Base-by-base conservation (phyloP, 495 filamentous ascomycete species). In the Clohesyomyces aquaticus region DNA sequence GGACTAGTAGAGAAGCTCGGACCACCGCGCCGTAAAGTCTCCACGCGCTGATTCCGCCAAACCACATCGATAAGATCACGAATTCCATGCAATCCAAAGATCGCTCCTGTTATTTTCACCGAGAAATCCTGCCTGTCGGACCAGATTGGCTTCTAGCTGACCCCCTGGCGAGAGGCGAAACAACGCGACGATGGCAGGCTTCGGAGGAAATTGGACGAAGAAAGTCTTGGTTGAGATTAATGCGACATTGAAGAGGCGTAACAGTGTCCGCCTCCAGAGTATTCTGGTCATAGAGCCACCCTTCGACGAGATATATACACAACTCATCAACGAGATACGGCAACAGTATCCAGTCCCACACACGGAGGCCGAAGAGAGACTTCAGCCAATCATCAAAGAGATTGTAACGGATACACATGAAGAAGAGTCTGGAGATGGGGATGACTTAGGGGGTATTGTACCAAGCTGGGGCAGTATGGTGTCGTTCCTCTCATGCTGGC, bases 401-500 rank as follows among this genome's bases (percentile, higher is more conserved):
- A 73, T 87, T 25, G 79, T 94, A 41, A 75, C 87, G 55, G 77
- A 83, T 19, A 71, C 74, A 74, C 60, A 71, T 86, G 62, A 77
- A 77, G 65, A 77, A 76, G 48, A 79, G 80, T 82, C 85, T 65
- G 84, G 85, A 19, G 83, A 56, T 1, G 32, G 32, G 14, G 32
- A 38, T 38, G 32, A 38, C 32, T 14, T 38, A 6, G 59, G 59
- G 1, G 9, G 42, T 3, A 28, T 38, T 8, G 50, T 62, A 22
- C 22, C 83, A 11, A 79, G 88, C 1, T 94, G 90, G 88, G 80
- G 83, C 0, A 82, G 86, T 0, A 93, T 96, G 69, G 78, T 85
- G 29, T 82, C 83, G 0, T 93, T 95, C 70, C 81, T 93, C 72
- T 87, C 83, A 70, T 83, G 88, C 25, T 96, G 94, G 68, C 81